These are phyloP conservation scores for Hypoxylon sp. DNA, from an alignment of 2,329 filamentous ascomycete species.

Conservation along the genomic window DNA sequence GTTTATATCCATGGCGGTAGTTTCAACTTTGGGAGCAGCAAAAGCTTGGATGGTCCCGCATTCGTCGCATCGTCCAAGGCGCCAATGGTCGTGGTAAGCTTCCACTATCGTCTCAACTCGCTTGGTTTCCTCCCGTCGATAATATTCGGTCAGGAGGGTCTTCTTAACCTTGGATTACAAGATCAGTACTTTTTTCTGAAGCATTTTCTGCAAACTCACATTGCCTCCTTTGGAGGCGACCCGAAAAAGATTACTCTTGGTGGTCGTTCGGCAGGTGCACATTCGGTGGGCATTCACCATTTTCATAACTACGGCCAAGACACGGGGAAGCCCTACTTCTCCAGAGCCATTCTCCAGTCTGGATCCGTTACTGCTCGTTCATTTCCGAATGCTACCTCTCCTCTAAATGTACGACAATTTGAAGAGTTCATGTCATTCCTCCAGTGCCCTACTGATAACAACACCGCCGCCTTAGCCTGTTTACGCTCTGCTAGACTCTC, in stretches of 20 bases:
- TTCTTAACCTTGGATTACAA: slow-evolving; percentile 46
- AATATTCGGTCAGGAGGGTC: slow-evolving; percentile 46
- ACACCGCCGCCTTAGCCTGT: slow-evolving; percentile 57
- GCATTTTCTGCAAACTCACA: slow-evolving; percentile 44
- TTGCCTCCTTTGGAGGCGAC: slow-evolving; percentile 45
- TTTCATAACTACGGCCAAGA: slow-evolving; percentile 57
- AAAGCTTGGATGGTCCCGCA: slow-evolving; percentile 56
- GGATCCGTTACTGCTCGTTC: slow-evolving; percentile 57
- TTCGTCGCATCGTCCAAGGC: slow-evolving; percentile 48
- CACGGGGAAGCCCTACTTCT: slow-evolving; percentile 53
- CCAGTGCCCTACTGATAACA: slow-evolving; percentile 50
- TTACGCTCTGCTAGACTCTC: slow-evolving; percentile 56
- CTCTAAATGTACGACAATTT: slow-evolving; percentile 55
- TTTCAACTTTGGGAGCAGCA: slow-evolving; percentile 55
- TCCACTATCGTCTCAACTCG: slow-evolving; percentile 52
- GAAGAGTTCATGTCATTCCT: slow-evolving; percentile 52
- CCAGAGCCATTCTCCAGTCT: slow-evolving; percentile 56
- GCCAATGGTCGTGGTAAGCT: slow-evolving; percentile 50
- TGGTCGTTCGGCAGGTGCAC: slow-evolving; percentile 47
- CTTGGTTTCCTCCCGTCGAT: slow-evolving; percentile 49
- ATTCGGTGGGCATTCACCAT: slow-evolving; percentile 58
- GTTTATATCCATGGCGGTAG: slow-evolving; percentile 60
- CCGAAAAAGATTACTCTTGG: slow-evolving; percentile 42
- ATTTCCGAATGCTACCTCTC: slow-evolving; percentile 56
- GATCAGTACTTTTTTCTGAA: slow-evolving; percentile 47